Conservation (phyloP, 805 yeast species). For the Saturnispora kantuleensis region DNA sequence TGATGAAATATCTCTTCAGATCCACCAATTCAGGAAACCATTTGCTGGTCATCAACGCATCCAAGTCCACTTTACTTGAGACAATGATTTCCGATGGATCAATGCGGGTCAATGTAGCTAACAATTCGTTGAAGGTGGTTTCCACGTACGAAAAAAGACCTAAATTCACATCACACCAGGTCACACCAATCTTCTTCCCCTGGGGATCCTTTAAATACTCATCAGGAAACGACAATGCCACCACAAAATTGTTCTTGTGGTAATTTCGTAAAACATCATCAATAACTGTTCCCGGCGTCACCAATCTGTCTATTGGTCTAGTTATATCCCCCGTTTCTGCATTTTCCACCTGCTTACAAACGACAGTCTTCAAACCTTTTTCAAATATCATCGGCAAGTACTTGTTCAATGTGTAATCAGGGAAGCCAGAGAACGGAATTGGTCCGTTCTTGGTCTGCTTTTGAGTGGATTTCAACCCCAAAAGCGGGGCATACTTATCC, state of each 20-base stretch:
- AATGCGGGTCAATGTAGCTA: slow-evolving; percentile 67
- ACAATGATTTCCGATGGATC: slow-evolving; percentile 73
- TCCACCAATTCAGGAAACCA: slow-evolving; percentile 54
- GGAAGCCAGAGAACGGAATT: slow-evolving; percentile 89
- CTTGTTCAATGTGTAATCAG: slow-evolving; percentile 57
- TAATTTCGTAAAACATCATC: slow-evolving; percentile 78
- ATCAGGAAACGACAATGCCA: slow-evolving; percentile 54
- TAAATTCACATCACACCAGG: slow-evolving; percentile 85
- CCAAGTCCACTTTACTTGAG: slow-evolving; percentile 34
- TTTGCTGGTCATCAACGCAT: slow-evolving; percentile 33
- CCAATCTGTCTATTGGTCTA: slow-evolving; percentile 66
- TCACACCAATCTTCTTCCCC: slow-evolving; percentile 45
- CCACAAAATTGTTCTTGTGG: slow-evolving; percentile 58
- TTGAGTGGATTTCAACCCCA: slow-evolving; percentile 64
- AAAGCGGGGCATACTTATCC: slow-evolving; percentile 51
- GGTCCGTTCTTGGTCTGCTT: slow-evolving; percentile 35
- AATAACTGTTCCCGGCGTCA: slow-evolving; percentile 88
- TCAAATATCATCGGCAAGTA: slow-evolving; percentile 68
- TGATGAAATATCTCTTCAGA: slow-evolving; percentile 48
- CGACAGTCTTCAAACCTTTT: slow-evolving; percentile 61
- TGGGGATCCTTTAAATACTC: slow-evolving; percentile 31
- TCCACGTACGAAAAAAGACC: slow-evolving; percentile 70
- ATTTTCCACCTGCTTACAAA: slow-evolving; percentile 56
- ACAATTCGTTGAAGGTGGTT: slow-evolving; percentile 46
- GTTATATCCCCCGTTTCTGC: slow-evolving; percentile 31